Conservation (phyloP, 345 rosid genomes). For the Kernera saxatilis region DNA sequence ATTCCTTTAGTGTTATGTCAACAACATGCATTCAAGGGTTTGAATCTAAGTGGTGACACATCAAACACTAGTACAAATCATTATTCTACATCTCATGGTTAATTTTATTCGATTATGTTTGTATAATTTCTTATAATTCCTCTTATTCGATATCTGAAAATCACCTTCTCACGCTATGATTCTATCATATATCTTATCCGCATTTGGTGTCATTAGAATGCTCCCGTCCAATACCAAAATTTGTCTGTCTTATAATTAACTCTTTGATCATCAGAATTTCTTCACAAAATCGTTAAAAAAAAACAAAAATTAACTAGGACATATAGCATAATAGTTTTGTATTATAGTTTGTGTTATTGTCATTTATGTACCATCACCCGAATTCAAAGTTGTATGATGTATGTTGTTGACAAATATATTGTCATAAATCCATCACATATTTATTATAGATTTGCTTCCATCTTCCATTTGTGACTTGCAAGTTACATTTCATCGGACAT, state of each 20-base stretch:
- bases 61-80: neutral
- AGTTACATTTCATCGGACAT: neutral
- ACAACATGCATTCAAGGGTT: neutral
- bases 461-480: neutral
- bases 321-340: no score
- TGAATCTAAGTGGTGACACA: neutral
- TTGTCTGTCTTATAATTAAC: no score
- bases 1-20: neutral
- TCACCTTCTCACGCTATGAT: neutral
- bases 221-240: neutral
- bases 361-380: no score
- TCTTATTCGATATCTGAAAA: neutral
- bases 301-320: no score
- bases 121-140: neutral
- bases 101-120: neutral
- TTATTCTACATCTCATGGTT: no score
- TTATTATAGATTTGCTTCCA: neutral
- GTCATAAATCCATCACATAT: neutral
- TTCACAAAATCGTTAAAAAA: no score
- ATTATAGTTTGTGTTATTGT: no score
- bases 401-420: neutral
- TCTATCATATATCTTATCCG: neutral
- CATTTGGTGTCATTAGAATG: constrained; percentile 1
- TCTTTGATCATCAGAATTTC: no score
- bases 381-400: no score